Evolutionary conservation across 805 yeast species (phyloP).

Genomic region (Metschnikowia orientalis): DNA sequence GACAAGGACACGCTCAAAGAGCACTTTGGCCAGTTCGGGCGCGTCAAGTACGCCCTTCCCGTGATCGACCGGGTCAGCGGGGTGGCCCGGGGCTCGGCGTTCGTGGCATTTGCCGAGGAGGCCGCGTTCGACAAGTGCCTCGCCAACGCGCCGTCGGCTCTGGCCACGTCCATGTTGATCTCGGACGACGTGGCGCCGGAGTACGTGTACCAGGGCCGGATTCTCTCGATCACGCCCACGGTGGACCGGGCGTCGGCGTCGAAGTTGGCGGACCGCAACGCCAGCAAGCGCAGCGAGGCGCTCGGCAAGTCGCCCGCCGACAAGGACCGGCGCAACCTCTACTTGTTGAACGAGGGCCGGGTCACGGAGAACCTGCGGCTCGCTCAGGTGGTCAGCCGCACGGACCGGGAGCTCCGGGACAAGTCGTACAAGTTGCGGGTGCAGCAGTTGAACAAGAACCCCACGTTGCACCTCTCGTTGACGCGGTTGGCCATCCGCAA

Average conservation of each 20-base stretch:
- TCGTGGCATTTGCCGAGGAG: constrained; percentile 73
- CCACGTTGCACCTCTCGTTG: constrained; percentile 85
- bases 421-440: constrained; percentile 82
- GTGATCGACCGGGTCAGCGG: constrained; percentile 85
- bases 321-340: constrained; percentile 80
- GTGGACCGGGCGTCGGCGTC: constrained; percentile 84
- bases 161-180: constrained; percentile 61
- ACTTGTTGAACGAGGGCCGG: constrained; percentile 89
- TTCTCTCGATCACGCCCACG: constrained; percentile 76
- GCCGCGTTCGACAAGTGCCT: constrained; percentile 66
- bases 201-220: constrained; percentile 90
- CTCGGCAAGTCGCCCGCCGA: constrained; percentile 78
- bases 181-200: constrained; percentile 89
- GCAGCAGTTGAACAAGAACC: constrained; percentile 86
- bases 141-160: constrained; percentile 69
- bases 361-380: constrained; percentile 75
- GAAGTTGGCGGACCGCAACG: constrained; percentile 65
- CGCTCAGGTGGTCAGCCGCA: constrained; percentile 58
- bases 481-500: constrained; percentile 94
- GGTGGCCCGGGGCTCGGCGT: constrained; percentile 89
- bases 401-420: constrained; percentile 85
- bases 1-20: constrained; percentile 70
- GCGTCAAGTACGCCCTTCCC: constrained; percentile 88
- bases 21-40: constrained; percentile 81
- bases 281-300: constrained; percentile 65